Evolutionary conservation across 1,284 basidiomycete genomes (phyloP).

Genomic region (Meira miltonrushii): DNA sequence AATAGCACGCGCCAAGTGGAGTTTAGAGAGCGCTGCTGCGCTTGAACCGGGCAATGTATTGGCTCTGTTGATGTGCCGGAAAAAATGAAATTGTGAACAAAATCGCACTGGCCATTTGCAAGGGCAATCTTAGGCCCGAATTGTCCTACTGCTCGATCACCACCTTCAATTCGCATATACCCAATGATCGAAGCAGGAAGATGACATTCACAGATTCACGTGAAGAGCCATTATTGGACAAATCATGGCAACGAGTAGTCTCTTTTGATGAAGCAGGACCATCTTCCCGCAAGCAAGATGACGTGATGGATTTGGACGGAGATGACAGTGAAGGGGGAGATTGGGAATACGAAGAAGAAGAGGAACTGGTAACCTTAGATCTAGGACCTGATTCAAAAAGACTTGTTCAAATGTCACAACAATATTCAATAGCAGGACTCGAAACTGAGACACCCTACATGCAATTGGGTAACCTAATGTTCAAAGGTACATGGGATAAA

Average conservation of each 20-base stretch:
- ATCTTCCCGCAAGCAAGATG: neutral
- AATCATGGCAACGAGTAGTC: neutral
- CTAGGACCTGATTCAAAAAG: slow-evolving; percentile 5
- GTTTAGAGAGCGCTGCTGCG: no score
- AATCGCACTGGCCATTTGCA: no score
- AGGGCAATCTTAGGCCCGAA: no score
- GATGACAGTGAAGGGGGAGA: neutral
- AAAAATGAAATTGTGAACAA: no score
- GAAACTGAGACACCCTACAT: neutral
- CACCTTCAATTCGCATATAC: no score
- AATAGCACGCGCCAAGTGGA: no score
- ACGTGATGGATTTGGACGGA: neutral
- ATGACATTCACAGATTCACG: no score
- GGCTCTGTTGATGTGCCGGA: no score
- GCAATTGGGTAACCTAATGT: slow-evolving; percentile 3
- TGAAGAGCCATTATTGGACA: neutral
- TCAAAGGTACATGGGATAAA: slow-evolving; percentile 11
- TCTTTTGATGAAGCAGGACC: neutral
- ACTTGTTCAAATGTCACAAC: slow-evolving; percentile 4
- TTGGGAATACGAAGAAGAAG: slow-evolving; percentile 7
- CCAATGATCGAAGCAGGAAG: no score
- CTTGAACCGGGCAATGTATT: no score
- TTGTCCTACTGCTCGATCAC: no score
- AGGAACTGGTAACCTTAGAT: slow-evolving; percentile 5
- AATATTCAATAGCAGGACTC: slow-evolving; percentile 6